phyloP scores from a whole-genome alignment of 371 early-diverging fungal genomes.

The Rhizopus stolonifer region DNA sequence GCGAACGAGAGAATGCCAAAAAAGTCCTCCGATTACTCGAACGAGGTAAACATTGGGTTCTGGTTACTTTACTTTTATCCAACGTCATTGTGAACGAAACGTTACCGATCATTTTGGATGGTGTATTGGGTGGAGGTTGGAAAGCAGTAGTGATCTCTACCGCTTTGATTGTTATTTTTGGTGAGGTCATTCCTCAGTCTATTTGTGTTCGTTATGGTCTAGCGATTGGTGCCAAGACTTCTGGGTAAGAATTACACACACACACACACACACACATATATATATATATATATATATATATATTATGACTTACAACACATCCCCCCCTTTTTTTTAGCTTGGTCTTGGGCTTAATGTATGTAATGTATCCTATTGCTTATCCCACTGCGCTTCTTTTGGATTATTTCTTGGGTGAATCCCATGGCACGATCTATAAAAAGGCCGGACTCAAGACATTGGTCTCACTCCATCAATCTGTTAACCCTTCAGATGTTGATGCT shows the following conservation, averaged over 20 bases:
- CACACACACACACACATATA: background rate
- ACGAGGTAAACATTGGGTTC: conserved; percentile 80
- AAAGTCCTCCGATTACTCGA: conserved; percentile 67
- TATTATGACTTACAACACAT: background rate
- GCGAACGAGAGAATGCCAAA: conserved; percentile 66
- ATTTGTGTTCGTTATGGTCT: conserved; percentile 73
- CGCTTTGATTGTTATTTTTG: conserved; percentile 87
- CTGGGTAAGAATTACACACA: conserved; percentile 34
- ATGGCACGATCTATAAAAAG: conserved; percentile 80
- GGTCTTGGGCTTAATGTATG: conserved; percentile 63
- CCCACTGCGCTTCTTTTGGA: conserved; percentile 82
- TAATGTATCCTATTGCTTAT: conserved; percentile 75
- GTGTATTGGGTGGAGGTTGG: conserved; percentile 76
- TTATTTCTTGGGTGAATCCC: conserved; percentile 77
- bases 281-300: background rate
- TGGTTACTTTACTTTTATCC: conserved; percentile 86
- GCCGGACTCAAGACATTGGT: conserved; percentile 91
- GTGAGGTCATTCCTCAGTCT: conserved; percentile 69
- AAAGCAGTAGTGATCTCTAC: conserved; percentile 90
- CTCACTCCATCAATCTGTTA: conserved; percentile 78
- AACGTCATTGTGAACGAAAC: conserved; percentile 95
- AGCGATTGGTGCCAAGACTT: conserved; percentile 76
- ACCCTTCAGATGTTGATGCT: conserved; percentile 66
- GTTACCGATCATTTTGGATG: conserved; percentile 89
- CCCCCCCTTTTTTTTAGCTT: conserved; percentile 26